Evolutionary conservation across 2,329 filamentous ascomycete genomes (phyloP), one percentile per base, ranked within the genome.

Genomic region (Podosphaera fusca): DNA sequence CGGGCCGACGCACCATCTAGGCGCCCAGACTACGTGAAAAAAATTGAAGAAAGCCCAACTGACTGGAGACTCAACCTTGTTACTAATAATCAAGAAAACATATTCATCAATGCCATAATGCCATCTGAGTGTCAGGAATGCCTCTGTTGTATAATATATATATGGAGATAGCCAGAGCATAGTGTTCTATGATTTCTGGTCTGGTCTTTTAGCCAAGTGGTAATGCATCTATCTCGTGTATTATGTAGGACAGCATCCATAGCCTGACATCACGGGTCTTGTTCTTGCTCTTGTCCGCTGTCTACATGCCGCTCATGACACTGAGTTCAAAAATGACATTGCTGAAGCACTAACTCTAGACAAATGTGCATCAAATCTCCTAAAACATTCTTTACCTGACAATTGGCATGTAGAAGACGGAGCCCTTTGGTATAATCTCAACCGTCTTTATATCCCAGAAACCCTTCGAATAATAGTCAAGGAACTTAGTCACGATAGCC

Each of bases 401-500:
- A 14, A 55, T 33, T 55, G 38, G 36, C 38, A 55, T 21, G 3
- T 29, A 55, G 52, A 55, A 42, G n/a, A 55, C 30, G 35, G 30
- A 10, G 52, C 35, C 4, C 35, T 55, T 38, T 12, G 29, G 6
- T 50, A 50, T 29, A 14, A 30, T 7, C 6, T 52, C n/a, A 52
- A 34, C 31, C 30, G 49, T 4, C 31, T 52, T 10, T 52, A 52
- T 14, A 46, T 55, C 34, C 53, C 53, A 9, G 38, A 55, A 46
- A 12, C 53, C 10, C 38, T 55, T 33, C 53, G 53, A 33, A 55
- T 55, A 31, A 55, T 2, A 46, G 53, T 36, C 21, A 55, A 55
- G 35, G 38, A 55, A n/a, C 53, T 55, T 14, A 55, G 38, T 21
- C 53, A 55, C n/a, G 53, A 55, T 46, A 55, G 29, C 31, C 38